Conservation (phyloP, 768 basidiomycete genomes). For the Megacollybia marginata region DNA sequence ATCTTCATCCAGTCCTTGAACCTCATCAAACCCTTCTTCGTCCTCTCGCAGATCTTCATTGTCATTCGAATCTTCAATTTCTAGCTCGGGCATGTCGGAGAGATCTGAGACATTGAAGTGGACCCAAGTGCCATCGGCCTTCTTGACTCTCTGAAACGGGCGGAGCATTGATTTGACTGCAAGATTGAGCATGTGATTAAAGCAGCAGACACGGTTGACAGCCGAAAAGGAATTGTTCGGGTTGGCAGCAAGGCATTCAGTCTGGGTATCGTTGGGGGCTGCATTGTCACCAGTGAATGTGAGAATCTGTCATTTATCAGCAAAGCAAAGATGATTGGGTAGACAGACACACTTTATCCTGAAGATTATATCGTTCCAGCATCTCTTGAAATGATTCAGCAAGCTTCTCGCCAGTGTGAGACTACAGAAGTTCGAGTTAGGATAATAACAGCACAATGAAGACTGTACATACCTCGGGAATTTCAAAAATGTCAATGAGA, state of each 20-base stretch:
- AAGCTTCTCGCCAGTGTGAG: conserved; percentile 12
- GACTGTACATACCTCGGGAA: conserved; percentile 8
- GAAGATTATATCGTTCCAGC: conserved; percentile 13
- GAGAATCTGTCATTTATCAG: no score
- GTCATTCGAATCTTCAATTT: neutral
- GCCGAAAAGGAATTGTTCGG: conserved; percentile 5
- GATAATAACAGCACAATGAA: neutral
- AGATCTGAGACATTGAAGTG: neutral
- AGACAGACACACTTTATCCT: conserved; percentile 9
- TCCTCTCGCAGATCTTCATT: neutral
- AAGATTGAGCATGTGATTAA: neutral
- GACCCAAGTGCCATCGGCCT: neutral
- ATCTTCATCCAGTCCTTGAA: neutral
- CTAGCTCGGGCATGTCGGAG: neutral
- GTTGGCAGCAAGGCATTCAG: conserved; percentile 3
- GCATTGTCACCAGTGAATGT: conserved; percentile 19
- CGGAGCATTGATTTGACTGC: neutral
- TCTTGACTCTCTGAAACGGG: neutral
- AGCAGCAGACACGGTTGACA: conserved; percentile 2
- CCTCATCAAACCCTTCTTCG: neutral
- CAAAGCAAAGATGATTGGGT: neutral
- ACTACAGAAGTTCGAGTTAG: no score
- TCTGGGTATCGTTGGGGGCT: conserved; percentile 16
- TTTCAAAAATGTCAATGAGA: conserved; percentile 16
- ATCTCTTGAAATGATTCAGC: conserved; percentile 10